Evolutionary conservation across 495 filamentous ascomycete genomes (phyloP).

Genomic region (Annulohypoxylon maeteangense): DNA sequence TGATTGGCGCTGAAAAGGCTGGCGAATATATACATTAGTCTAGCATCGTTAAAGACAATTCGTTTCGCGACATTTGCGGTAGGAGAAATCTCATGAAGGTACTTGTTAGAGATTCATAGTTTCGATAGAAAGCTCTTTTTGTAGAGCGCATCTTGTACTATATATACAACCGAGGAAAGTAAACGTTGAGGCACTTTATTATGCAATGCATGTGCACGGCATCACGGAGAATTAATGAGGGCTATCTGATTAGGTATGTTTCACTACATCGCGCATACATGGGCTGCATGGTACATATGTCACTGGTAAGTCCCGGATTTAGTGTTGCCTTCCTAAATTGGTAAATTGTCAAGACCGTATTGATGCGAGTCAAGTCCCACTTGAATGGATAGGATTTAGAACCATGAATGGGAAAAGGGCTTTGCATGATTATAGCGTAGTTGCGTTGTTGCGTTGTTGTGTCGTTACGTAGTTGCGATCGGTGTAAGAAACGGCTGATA

Average conservation of each 20-base stretch:
- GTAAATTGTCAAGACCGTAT: neutral
- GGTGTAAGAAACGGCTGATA: neutral
- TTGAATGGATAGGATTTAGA: neutral
- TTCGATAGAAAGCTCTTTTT: neutral
- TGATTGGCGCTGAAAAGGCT: neutral
- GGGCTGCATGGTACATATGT: too few species aligned
- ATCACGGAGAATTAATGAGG: neutral
- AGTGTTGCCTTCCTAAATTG: neutral
- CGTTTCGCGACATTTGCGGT: neutral
- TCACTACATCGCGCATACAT: conserved; percentile 3
- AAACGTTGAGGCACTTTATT: neutral
- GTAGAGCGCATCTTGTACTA: too few species aligned
- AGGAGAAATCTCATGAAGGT: neutral
- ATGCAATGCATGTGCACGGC: neutral
- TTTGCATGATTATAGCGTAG: neutral
- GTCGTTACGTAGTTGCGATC: neutral
- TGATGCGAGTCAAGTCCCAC: neutral
- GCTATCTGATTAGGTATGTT: conserved; percentile 2
- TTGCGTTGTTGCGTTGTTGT: too few species aligned
- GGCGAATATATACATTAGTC: neutral
- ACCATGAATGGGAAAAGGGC: neutral
- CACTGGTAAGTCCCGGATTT: neutral
- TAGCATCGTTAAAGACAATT: neutral
- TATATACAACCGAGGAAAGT: too few species aligned
- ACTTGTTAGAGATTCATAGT: neutral